phyloP scores from a whole-genome alignment of 2,329 filamentous ascomycete genomes.

The Hymenoscyphus linearis region DNA sequence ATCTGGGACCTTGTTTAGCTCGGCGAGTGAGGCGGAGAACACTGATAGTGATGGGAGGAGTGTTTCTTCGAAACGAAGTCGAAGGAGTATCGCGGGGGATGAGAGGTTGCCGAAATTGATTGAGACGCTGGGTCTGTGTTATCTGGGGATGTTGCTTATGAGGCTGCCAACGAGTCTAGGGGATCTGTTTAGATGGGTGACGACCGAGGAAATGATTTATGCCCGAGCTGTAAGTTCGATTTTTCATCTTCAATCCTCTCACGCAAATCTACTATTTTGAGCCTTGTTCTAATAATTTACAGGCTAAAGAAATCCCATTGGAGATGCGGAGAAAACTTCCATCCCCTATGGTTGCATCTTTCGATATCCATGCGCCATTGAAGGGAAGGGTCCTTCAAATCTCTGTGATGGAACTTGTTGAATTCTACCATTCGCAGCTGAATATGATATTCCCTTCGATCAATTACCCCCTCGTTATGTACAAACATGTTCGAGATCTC shows the following conservation, averaged over 20 bases:
- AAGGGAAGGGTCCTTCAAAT: conserved; percentile 57
- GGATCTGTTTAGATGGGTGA: conserved; percentile 66
- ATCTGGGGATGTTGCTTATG: conserved; percentile 70
- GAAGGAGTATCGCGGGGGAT: conserved; percentile 14
- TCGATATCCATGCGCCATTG: conserved; percentile 48
- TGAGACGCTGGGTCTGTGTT: conserved; percentile 74
- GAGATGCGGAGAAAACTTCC: conserved; percentile 63
- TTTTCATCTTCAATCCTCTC: neutral
- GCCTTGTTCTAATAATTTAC: neutral
- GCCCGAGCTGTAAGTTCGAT: conserved; percentile 52
- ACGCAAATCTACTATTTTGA: neutral
- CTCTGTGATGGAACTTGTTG: conserved; percentile 54
- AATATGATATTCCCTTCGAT: conserved; percentile 67
- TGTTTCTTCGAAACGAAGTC: conserved; percentile 40
- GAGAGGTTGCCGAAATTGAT: conserved; percentile 56
- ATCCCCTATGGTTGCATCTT: conserved; percentile 49
- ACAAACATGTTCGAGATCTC: conserved; percentile 65
- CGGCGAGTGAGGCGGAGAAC: conserved; percentile 33
- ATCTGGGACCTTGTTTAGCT: conserved; percentile 31
- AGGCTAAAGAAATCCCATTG: conserved; percentile 54
- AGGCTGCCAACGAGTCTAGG: conserved; percentile 70
- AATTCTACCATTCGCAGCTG: conserved; percentile 63
- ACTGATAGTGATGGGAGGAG: conserved; percentile 34
- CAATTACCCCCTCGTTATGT: conserved; percentile 63
- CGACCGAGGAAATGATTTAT: conserved; percentile 64